Evolutionary conservation across 2,329 filamentous ascomycete species (phyloP), one percentile per base, ranked within the genome.

Genomic region (Penicillium sp.): DNA sequence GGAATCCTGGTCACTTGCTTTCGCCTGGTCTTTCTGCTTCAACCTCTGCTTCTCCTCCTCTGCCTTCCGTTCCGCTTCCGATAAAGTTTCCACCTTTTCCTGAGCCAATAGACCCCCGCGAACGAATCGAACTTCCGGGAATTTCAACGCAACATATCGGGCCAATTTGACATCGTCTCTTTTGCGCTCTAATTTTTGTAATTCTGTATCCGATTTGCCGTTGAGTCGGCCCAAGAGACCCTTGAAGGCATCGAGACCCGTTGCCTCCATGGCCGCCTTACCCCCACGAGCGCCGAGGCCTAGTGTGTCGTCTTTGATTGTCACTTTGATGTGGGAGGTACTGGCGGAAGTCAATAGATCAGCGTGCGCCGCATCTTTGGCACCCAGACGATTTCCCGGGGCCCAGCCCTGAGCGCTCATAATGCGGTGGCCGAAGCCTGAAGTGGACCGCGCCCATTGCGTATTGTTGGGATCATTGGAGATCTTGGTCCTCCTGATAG

Each of bases 401-500:
- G 87, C 83, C 94, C 94, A 99, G 61, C 94, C 94, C 68, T 97
- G 92, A 14, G 88, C 82, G 46, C 87, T 85, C 68, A 99, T 86
- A 63, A 97, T 93, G 69, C 87, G 90, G 73, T 96, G 92, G 64
- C 94, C 94, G 72, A 94, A 97, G 50, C 86, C 87, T 52, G 83
- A 83, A 61, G 88, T 90, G 71, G 92, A 88, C 67, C 88, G 87
- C 52, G 88, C 87, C 94, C 94, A 99, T 81, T 85, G 86, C 44
- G 91, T 96, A 75, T 97, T 99, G 77, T 97, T 97, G 7, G 94
- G 94, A 75, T 99, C 94, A 71, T 89, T 83, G 62, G 88, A 89
- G 69, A 97, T 87, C 77, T 93, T 96, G 44, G 81, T 81, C 65
- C 77, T 80, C 66, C 83, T 85, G 64, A 62, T 56, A 40, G 52